These are phyloP conservation scores for Athelia sp. DNA, from an alignment of 1,284 basidiomycete genomes.

Conservation along the genomic window DNA sequence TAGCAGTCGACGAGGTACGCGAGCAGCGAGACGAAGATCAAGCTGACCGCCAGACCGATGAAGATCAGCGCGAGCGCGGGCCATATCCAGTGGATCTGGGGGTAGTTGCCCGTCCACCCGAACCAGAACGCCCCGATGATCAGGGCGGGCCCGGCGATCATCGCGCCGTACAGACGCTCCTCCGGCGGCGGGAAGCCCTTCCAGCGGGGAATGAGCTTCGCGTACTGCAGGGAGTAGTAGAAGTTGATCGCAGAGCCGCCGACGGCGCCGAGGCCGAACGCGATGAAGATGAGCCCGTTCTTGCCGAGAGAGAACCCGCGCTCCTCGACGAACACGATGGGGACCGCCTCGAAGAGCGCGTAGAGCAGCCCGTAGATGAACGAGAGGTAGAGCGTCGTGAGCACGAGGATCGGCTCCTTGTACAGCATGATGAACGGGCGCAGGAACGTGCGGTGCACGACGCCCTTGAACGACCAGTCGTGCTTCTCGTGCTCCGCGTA, in stretches of 20 bases:
- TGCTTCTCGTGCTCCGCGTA: conserved; percentile 60
- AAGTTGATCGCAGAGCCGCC: conserved; percentile 13
- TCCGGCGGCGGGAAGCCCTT: conserved; percentile 44
- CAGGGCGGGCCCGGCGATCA: conserved; percentile 35
- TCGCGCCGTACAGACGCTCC: conserved; percentile 41
- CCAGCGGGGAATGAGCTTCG: conserved; percentile 34
- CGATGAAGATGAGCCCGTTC: conserved; percentile 31
- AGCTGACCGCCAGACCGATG: conserved; percentile 23
- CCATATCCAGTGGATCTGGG: conserved; percentile 21
- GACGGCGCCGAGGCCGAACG: conserved; percentile 31
- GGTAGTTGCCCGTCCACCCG: conserved; percentile 24
- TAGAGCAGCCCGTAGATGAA: conserved; percentile 42
- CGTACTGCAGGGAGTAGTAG: conserved; percentile 26
- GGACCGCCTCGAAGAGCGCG: conserved; percentile 7
- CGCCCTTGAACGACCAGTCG: conserved; percentile 48
- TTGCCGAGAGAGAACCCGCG: conserved; percentile 26
- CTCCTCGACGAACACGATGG: conserved; percentile 3
- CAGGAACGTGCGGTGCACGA: conserved; percentile 38
- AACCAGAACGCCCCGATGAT: conserved; percentile 36
- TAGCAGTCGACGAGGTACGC: neutral
- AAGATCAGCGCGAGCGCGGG: conserved; percentile 17
- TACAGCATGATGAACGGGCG: conserved; percentile 41
- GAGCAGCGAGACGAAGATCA: conserved; percentile 27
- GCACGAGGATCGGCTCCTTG: conserved; percentile 41
- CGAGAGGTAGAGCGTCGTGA: conserved; percentile 46